Conservation (phyloP, 1,284 basidiomycete genomes). For the Fistulinella staudtii region DNA sequence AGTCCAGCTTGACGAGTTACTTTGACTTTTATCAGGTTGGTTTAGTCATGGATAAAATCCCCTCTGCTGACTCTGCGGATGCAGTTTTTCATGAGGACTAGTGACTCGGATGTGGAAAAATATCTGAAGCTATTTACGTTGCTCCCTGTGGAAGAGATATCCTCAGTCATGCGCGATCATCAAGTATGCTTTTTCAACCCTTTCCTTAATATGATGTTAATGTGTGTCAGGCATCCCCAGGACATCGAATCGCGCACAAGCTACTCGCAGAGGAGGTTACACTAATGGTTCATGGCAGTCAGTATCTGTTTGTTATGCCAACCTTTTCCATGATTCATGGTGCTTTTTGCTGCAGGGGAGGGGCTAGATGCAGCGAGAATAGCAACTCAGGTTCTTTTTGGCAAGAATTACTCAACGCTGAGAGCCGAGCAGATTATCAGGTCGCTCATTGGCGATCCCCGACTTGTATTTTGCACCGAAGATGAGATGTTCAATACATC, state of each 20-base stretch:
- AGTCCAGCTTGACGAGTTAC: constrained; percentile 69
- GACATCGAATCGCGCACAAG: constrained; percentile 69
- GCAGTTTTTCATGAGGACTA: constrained; percentile 85
- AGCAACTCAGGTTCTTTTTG: constrained; percentile 36
- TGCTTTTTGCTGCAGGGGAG: constrained; percentile 16
- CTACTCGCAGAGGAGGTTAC: constrained; percentile 85
- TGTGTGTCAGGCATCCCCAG: constrained; percentile 46
- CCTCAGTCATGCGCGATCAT: constrained; percentile 59
- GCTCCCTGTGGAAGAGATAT: constrained; percentile 58
- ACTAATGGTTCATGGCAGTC: constrained; percentile 80
- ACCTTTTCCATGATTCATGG: constrained; percentile 2
- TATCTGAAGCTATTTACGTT: constrained; percentile 87
- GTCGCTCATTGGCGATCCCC: constrained; percentile 30
- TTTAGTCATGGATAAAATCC: constrained; percentile 13
- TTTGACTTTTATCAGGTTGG: constrained; percentile 90
- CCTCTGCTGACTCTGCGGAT: constrained; percentile 1
- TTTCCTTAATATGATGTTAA: constrained; percentile 2
- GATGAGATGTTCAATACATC: constrained; percentile 29
- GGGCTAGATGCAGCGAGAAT: constrained; percentile 30
- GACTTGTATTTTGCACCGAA: constrained; percentile 29
- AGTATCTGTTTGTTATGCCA: constrained; percentile 6
- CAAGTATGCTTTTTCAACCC: constrained; percentile 32
- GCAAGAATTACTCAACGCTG: constrained; percentile 26
- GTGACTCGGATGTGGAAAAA: constrained; percentile 79
- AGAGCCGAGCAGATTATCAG: constrained; percentile 27